A percentile compares a stretch with the other conserved stretches of the same genome.
Conservation (phyloP, 164 flowering plant species). For the Paratinospora sagittata region DNA sequence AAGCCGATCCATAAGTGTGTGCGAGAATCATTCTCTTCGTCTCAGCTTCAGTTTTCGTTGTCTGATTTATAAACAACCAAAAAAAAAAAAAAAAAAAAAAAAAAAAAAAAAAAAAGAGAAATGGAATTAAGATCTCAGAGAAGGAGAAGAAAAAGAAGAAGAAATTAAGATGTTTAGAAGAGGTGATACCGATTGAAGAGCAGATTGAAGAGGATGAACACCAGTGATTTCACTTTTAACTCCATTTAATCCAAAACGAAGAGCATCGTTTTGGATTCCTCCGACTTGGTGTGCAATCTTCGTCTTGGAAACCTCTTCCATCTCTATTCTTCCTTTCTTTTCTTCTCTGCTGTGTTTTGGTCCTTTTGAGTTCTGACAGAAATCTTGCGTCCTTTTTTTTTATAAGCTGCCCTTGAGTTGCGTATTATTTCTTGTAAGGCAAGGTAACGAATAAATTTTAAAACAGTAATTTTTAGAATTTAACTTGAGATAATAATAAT, state of each 20-base stretch:
- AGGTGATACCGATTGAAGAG: constrained; percentile 36
- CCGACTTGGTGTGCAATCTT: constrained; percentile 53
- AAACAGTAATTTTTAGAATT: too few relatives aligned
- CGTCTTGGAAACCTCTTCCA: constrained; percentile 41
- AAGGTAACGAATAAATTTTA: too few relatives aligned
- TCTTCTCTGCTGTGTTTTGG: neutral
- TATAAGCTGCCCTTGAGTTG: too few relatives aligned
- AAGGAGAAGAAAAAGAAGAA: neutral
- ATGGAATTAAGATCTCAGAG: neutral
- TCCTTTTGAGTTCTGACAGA: neutral
- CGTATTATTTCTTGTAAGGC: too few relatives aligned
- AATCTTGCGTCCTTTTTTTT: too few relatives aligned
- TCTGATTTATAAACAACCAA: constrained; percentile 38
- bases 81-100: neutral
- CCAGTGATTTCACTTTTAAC: constrained; percentile 72
- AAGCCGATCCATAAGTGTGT: constrained; percentile 68
- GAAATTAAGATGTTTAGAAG: constrained; percentile 3
- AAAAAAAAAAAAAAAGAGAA: neutral
- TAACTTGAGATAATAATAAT: too few relatives aligned
- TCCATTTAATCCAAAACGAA: constrained; percentile 77
- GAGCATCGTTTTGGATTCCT: constrained; percentile 47
- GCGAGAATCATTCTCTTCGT: constrained; percentile 53
- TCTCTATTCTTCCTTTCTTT: constrained; percentile 10
- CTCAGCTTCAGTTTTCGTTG: constrained; percentile 34
- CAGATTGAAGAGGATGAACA: constrained; percentile 66